Evolutionary conservation across 179 eudicot genomes (phyloP), one percentile per base, ranked within the genome.

Genomic region (Sideroxylon spinosum): DNA sequence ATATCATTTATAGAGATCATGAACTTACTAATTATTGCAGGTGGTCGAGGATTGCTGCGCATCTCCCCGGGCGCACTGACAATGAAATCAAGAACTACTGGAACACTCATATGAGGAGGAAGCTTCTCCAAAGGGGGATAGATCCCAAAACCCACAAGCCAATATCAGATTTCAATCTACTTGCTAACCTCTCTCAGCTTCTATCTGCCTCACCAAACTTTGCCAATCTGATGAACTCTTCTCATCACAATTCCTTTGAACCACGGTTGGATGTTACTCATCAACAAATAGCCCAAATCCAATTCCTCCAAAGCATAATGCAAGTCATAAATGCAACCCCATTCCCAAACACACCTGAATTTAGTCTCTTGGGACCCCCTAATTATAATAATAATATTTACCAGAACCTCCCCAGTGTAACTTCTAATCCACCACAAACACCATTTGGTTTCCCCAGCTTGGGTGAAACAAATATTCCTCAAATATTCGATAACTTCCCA

Each of bases 41-140:
- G 86, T 89, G 93, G 91, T 88, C 91, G 59, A 88, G 78, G 57
- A 90, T 90, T 46, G 93, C 93, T 25, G 79, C 83, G 19, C 85
- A 87, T 82, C 90, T 90, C 22, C 86, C 87, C 9, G 89, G 91
- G 8, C 80, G 93, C 60, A 90, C 93, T 9, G 93, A 90, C 28
- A 90, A 90, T 16, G 93, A 90, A 73, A 87, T 88, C 8, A 88
- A 90, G 78, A 90, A 90, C 48, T 81, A 84, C 2, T 90, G 91
- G 93, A 90, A 88, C 80, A 90, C 92, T 6, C 92, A 85, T 56
- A 26, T 90, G 9, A 82, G 90, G 49, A 90, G 82, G 70, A 90
- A 86, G 80, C 85, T 89, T 48, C 70, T 88, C 37, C 84, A 80
- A 74, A 78, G 73, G 87, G 90, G 90, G 17, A 82, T 90, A 20